Evolutionary conservation across 192 early-diverging fungal genomes (phyloP).

Genomic region (Coemansia sp.): DNA sequence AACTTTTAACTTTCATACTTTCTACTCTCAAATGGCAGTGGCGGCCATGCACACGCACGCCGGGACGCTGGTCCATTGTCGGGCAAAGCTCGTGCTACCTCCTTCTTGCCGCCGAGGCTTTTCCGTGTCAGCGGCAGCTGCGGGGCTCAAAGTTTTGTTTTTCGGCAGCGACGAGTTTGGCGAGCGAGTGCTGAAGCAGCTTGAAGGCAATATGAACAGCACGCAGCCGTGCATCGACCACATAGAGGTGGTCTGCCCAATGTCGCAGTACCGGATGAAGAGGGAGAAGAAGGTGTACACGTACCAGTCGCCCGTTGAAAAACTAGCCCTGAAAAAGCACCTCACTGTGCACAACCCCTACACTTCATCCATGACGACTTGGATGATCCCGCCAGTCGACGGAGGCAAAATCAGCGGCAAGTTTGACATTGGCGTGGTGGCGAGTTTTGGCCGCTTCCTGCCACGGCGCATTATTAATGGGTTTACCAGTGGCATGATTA

Average conservation of each 20-base stretch:
- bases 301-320: slow-evolving; percentile 13
- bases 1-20: too few species aligned
- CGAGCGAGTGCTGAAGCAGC: slow-evolving; percentile 54
- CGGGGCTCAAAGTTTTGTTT: slow-evolving; percentile 63
- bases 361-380: not conserved
- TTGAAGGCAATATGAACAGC: slow-evolving; percentile 55
- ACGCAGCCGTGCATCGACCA: slow-evolving; percentile 6
- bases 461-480: slow-evolving; percentile 65
- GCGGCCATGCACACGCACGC: not conserved
- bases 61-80: not conserved
- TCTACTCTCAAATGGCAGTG: not conserved
- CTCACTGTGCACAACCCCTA: slow-evolving; percentile 2
- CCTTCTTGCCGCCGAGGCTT: not conserved
- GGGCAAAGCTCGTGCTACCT: not conserved
- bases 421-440: slow-evolving; percentile 87
- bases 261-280: slow-evolving; percentile 5
- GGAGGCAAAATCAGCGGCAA: not conserved
- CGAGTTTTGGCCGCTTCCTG: slow-evolving; percentile 91
- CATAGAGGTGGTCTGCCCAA: slow-evolving; percentile 19
- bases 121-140: not conserved
- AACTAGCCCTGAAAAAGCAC: not conserved
- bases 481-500: slow-evolving; percentile 71
- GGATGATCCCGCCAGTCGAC: slow-evolving; percentile 10
- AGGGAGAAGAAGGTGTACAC: slow-evolving; percentile 6
- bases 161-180: slow-evolving; percentile 90